Percentiles rank a stretch among this genome's conserved stretches.
Conservation (phyloP, 1,284 basidiomycete genomes). For the Ceratobasidium sp. region DNA sequence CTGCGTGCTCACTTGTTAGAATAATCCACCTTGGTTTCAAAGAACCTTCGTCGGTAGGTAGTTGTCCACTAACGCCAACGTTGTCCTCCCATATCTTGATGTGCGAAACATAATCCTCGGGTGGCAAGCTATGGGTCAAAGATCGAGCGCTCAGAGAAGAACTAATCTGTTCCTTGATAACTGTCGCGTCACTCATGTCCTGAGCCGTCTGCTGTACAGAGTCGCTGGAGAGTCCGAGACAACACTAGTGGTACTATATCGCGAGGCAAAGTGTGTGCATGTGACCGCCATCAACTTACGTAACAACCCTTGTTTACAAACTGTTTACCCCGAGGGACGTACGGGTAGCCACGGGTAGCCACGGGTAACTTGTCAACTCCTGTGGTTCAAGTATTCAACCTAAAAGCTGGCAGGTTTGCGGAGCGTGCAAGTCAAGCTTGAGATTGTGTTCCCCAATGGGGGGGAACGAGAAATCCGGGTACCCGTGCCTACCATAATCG, state of each 20-base stretch:
- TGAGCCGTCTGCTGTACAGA: too few species aligned
- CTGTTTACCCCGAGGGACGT: too few species aligned
- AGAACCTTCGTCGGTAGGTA: conserved; percentile 68
- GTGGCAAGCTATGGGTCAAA: conserved; percentile 32
- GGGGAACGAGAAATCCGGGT: too few species aligned
- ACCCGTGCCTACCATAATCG: too few species aligned
- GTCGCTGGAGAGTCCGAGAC: neutral
- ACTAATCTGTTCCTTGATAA: conserved; percentile 26
- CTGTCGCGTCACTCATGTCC: conserved; percentile 30
- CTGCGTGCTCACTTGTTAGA: conserved; percentile 75
- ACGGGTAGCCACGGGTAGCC: too few species aligned
- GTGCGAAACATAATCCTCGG: conserved; percentile 83
- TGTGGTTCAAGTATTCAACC: too few species aligned
- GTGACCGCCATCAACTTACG: too few species aligned
- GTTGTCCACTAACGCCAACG: conserved; percentile 57
- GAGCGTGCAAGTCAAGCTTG: too few species aligned
- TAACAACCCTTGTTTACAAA: too few species aligned
- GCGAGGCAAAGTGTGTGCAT: neutral
- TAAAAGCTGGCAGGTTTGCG: too few species aligned
- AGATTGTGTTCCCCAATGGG: too few species aligned
- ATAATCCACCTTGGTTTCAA: conserved; percentile 88
- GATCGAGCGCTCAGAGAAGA: conserved; percentile 31
- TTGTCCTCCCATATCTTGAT: conserved; percentile 86
- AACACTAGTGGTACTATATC: conserved; percentile 10
- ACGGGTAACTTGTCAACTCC: too few species aligned